Percentiles rank a stretch among this genome's conserved stretches.
Evolutionary conservation across 2,329 filamentous ascomycete genomes (phyloP).

Genomic region (Talaromyces verruculosus): DNA sequence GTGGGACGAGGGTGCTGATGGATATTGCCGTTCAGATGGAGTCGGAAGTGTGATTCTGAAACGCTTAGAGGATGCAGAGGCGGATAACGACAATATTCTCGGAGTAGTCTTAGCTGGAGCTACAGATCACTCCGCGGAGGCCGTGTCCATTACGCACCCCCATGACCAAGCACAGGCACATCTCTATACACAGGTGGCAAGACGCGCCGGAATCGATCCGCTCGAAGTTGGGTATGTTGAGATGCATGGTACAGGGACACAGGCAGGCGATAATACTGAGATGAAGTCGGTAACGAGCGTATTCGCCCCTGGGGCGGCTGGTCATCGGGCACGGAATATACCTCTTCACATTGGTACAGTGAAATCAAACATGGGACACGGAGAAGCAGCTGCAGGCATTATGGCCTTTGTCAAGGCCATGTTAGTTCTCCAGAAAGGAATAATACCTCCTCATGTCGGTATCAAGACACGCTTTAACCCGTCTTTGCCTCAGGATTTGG

Average conservation of each 20-base stretch:
- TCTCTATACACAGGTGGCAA: not conserved
- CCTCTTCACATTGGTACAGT: constrained; percentile 27
- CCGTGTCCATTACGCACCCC: constrained; percentile 37
- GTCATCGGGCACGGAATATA: too few species aligned
- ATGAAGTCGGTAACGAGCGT: constrained; percentile 31
- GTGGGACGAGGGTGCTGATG: constrained; percentile 49
- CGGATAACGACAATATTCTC: constrained; percentile 42
- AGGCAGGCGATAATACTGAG: constrained; percentile 22
- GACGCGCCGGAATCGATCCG: constrained; percentile 1
- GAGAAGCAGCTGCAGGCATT: constrained; percentile 35
- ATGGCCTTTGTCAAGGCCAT: constrained; percentile 35
- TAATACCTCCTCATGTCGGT: constrained; percentile 31
- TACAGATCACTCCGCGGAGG: constrained; percentile 46
- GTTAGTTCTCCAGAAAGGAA: constrained; percentile 34
- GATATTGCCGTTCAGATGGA: constrained; percentile 53
- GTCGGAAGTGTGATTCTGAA: constrained; percentile 50
- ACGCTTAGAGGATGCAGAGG: constrained; percentile 45
- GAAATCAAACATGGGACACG: constrained; percentile 43
- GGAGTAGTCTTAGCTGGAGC: constrained; percentile 42
- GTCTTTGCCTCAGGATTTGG: not conserved
- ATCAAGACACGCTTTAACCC: constrained; percentile 21
- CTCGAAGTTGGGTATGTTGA: constrained; percentile 32
- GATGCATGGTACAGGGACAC: constrained; percentile 32
- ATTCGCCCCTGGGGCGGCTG: too few species aligned
- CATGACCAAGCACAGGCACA: constrained; percentile 31